A percentile compares a stretch with the other conserved stretches of the same genome.
These are phyloP conservation scores for Myrica gale DNA, from an alignment of 306 rosid genomes.

Conservation along the genomic window DNA sequence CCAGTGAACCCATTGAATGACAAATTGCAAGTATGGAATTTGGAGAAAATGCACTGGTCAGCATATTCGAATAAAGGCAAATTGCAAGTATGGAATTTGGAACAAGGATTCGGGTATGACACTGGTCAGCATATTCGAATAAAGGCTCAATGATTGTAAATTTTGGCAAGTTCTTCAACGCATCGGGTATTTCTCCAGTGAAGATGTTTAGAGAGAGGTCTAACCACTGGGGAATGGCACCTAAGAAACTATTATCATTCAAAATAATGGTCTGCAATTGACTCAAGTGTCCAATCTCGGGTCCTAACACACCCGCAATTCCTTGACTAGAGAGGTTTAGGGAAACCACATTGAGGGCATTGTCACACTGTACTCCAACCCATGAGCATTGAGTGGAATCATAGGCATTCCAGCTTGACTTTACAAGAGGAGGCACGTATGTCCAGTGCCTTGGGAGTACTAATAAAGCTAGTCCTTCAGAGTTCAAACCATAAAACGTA, in stretches of 20 bases:
- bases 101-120: conserved; percentile 52
- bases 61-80: conserved; percentile 35
- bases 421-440: conserved; percentile 37
- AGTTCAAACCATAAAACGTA: conserved; percentile 40
- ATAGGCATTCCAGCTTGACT: conserved; percentile 56
- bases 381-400: conserved; percentile 75
- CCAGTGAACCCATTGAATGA: conserved; percentile 55
- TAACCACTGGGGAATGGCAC: conserved; percentile 44
- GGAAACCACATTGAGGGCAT: conserved; percentile 38
- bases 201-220: conserved; percentile 46
- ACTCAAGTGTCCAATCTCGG: conserved; percentile 44
- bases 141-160: conserved; percentile 32
- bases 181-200: conserved; percentile 48
- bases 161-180: conserved; percentile 34
- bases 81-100: conserved; percentile 36
- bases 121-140: conserved; percentile 39
- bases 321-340: conserved; percentile 49
- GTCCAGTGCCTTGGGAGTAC: conserved; percentile 58
- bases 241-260: conserved; percentile 37
- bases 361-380: conserved; percentile 63
- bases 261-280: conserved; percentile 45
- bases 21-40: conserved; percentile 37
- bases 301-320: conserved; percentile 56
- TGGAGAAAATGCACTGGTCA: conserved; percentile 51
- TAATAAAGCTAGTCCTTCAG: conserved; percentile 57